Base-by-base conservation (phyloP, 805 yeast genomes). In the Zygoascus ofunaensis region DNA sequence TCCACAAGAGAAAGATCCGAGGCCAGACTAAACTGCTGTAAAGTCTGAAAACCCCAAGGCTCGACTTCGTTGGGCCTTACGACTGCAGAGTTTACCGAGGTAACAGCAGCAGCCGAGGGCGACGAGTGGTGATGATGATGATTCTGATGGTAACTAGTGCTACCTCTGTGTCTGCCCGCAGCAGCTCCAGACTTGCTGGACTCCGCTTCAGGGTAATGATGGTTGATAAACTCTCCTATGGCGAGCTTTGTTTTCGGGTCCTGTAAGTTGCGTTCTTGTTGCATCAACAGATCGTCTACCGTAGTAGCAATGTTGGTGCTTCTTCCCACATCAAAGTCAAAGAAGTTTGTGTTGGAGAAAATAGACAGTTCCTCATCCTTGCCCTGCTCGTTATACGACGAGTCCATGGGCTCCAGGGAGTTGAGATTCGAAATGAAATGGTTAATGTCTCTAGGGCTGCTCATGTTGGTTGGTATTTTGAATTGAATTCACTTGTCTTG, bases 311-410 rank as follows among this genome's bases (percentile, higher is more conserved):
- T 64, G 47, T 68, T 69, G 26, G 71, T 65, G 39, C 67, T 53
- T 36, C 68, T 55, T 42, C 72, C 72, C 54, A 68, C 57, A 44
- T 68, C 72, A 45, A 68, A 60, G 55, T 68, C 72, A 52, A 68
- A 68, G 53, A 68, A 68, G 42, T 64, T 63, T 32, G 72, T 68
- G 52, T 66, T 66, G 40, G 70, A 49, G 55, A 68, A 68, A 46
- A 68, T 56, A 35, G 62, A 57, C 46, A 67, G 62, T 47, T 67
- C 71, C 39, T 64, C 72, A 41, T 63, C 52, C 14, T 34, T 32
- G 15, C 33, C 43, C 3, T 24, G 22, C 12, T 19, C 36, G 24
- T 34, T 36, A 10, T 39, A n/a, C 41, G 43, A 17, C 41, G 42
- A 36, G 28, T 51, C 61, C 20, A 46, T 42, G 18, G 64, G 63